Evolutionary conservation across 345 rosid genomes (phyloP).

Genomic region (Sisymbrium irio): DNA sequence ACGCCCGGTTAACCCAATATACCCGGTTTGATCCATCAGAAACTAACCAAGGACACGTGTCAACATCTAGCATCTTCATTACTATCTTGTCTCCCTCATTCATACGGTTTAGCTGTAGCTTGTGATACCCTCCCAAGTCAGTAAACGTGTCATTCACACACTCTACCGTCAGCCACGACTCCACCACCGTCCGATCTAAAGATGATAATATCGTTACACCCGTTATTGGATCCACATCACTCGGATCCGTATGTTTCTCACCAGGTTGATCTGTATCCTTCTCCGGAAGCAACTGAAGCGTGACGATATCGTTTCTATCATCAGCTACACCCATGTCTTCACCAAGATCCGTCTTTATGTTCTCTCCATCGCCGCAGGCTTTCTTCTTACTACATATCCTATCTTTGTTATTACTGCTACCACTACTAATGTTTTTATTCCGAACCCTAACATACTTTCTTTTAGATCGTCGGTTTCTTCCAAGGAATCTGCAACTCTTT

Average conservation of each 20-base stretch:
- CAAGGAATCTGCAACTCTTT: conserved; percentile 27
- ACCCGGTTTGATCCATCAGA: conserved; percentile 56
- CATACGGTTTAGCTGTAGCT: conserved; percentile 35
- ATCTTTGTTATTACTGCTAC: background rate
- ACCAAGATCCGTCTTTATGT: conserved; percentile 21
- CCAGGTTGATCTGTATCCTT: conserved; percentile 17
- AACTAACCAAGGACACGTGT: conserved; percentile 71
- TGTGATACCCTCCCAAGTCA: conserved; percentile 29
- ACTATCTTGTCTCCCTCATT: conserved; percentile 39
- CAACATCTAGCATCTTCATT: conserved; percentile 47
- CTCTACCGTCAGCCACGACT: conserved; percentile 74
- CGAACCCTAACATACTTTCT: conserved; percentile 76
- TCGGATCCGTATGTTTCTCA: background rate
- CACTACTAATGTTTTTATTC: conserved; percentile 25
- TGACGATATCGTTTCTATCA: conserved; percentile 27
- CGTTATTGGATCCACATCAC: background rate
- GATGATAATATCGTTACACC: background rate
- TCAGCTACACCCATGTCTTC: conserved; percentile 3
- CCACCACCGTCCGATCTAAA: conserved; percentile 33
- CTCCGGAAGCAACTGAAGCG: conserved; percentile 61
- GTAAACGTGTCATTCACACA: conserved; percentile 52
- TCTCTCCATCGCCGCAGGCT: conserved; percentile 16
- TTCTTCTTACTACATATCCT: conserved; percentile 21
- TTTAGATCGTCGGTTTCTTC: conserved; percentile 42
- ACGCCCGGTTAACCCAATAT: conserved; percentile 63